Conservation (phyloP, 1,284 basidiomycete genomes). For the Heterobasidion annosum region DNA sequence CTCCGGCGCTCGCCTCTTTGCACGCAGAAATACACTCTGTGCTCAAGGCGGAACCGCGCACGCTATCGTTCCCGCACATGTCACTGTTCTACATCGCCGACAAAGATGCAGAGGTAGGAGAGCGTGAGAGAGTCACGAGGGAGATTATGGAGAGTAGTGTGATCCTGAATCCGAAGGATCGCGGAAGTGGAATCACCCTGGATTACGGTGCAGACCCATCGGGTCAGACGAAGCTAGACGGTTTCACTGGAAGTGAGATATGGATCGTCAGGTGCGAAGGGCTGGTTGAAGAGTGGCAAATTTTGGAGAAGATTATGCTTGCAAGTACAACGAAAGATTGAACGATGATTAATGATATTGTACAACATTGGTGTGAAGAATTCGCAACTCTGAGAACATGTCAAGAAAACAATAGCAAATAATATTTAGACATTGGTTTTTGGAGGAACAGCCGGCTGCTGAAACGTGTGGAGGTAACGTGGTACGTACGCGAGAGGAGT, state of each 20-base stretch:
- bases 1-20: conserved; percentile 35
- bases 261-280: conserved; percentile 60
- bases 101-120: conserved; percentile 29
- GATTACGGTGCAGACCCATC: conserved; percentile 15
- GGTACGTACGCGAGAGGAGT: no score
- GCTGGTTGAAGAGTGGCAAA: conserved; percentile 49
- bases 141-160: conserved; percentile 27
- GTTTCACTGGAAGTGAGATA: conserved; percentile 43
- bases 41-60: conserved; percentile 32
- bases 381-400: no score
- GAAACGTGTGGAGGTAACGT: no score
- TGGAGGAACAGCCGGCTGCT: no score
- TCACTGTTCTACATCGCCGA: conserved; percentile 66
- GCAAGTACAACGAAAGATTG: neutral
- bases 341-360: neutral
- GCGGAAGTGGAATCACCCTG: conserved; percentile 17
- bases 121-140: conserved; percentile 23
- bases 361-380: neutral
- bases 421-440: no score
- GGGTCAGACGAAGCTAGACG: conserved; percentile 25
- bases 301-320: conserved; percentile 31
- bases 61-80: conserved; percentile 56
- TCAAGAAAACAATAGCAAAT: no score
- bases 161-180: conserved; percentile 18
- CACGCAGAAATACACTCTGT: conserved; percentile 35